A percentile compares a stretch with the other conserved stretches of the same genome.
Conservation (phyloP, 106 monocot species). For the Dendrobium chrysotoxum region DNA sequence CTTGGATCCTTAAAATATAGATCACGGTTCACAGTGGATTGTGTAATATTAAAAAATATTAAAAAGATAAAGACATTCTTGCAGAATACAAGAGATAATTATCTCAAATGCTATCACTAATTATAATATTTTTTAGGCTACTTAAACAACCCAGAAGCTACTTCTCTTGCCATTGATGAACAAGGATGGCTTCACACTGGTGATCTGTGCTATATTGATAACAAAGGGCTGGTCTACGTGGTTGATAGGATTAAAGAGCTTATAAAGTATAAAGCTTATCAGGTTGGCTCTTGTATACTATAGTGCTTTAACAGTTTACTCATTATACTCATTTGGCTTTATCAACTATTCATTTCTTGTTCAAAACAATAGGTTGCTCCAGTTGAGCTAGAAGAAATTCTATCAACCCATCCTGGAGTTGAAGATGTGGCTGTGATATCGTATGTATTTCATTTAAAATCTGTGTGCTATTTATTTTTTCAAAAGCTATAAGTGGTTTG, state of each 20-base stretch:
- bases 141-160: slow-evolving; percentile 61
- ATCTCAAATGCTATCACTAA: too few relatives aligned
- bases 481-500: too few relatives aligned
- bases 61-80: too few relatives aligned
- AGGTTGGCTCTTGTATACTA: slow-evolving; percentile 22
- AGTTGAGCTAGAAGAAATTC: slow-evolving; percentile 55
- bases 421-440: slow-evolving; percentile 51
- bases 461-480: not conserved
- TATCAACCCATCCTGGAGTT: slow-evolving; percentile 39
- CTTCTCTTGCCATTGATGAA: slow-evolving; percentile 39
- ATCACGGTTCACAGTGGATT: too few relatives aligned
- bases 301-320: not conserved
- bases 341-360: not conserved
- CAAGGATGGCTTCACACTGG: slow-evolving; percentile 77
- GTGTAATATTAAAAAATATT: too few relatives aligned
- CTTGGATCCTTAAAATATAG: too few relatives aligned
- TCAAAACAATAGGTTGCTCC: slow-evolving; percentile 42
- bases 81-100: too few relatives aligned
- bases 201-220: slow-evolving; percentile 68
- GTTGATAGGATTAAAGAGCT: slow-evolving; percentile 82
- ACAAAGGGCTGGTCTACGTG: slow-evolving; percentile 44
- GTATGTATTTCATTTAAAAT: slow-evolving; percentile 23
- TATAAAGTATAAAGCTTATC: slow-evolving; percentile 88
- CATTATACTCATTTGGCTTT: too few relatives aligned
- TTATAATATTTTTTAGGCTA: slow-evolving; percentile 29